Evolutionary conservation across 2,329 filamentous ascomycete species (phyloP), one percentile per base, ranked within the genome.

Genomic region (Chaetoscypha palmicola): DNA sequence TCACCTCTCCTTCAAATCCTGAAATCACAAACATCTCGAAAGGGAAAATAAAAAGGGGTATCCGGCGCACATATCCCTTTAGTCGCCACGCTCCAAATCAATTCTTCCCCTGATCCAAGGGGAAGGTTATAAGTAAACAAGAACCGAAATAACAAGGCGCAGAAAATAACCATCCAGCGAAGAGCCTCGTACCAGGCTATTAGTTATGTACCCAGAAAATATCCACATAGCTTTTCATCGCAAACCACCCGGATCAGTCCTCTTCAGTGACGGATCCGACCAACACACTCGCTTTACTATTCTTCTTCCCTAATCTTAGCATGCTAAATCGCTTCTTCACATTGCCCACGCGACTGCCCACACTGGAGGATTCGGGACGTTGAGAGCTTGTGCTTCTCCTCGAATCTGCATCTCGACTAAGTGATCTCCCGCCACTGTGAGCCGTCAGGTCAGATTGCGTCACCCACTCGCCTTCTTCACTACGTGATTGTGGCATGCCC

Each of bases 401-500:
- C 16, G 38, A 14, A 28, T 28, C 26, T 3, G 14, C 37, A 11
- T 39, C 37, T 24, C 28, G 31, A n/a, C 40, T 45, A 22, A 17
- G 26, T 20, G 38, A 40, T 31, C 26, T 31, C 12, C 43, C 34
- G 22, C 21, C 17, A 17, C 22, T 34, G 12, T 17, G 10, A 16
- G 14, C 24, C 31, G 41, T 23, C 4, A 52, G 23, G 42, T 58
- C 57, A 66, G 70, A 60, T 68, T 73, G 46, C 58, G 57, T 58
- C 23, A 57, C 40, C 53, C 55, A 58, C 20, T 55, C 54, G 2
- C 21, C 30, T 8, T 42, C 45, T 16, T 49, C 48, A 14, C 32
- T 33, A 5, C 32, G 14, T 17, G 28, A 5, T 3, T 23, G 20
- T 7, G 9, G 16, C 7, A 24, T 20, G 19, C 38, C 44, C 14